These are phyloP conservation scores for Achaetomium macrosporum DNA, from an alignment of 2,329 filamentous ascomycete species.

Conservation along the genomic window DNA sequence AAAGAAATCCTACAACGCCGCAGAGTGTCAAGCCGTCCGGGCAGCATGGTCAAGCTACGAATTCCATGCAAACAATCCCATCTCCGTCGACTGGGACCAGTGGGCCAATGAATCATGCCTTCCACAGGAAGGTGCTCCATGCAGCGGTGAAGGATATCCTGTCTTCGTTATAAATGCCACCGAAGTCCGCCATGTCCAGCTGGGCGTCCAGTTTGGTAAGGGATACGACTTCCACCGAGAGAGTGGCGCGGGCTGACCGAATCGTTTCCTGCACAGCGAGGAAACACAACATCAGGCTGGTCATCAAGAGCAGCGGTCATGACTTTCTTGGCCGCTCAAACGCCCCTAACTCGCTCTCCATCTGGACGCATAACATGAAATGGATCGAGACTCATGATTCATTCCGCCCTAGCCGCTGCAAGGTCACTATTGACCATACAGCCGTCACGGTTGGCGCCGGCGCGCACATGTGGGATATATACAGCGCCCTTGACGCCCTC, in stretches of 20 bases:
- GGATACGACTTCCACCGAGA: not conserved
- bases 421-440: conserved; percentile 36
- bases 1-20: conserved; percentile 20
- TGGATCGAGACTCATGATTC: conserved; percentile 33
- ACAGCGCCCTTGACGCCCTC: conserved; percentile 35
- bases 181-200: conserved; percentile 27
- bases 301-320: conserved; percentile 52
- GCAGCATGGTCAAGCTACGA: conserved; percentile 23
- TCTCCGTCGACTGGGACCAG: conserved; percentile 36
- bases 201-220: conserved; percentile 37
- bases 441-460: conserved; percentile 48
- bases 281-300: conserved; percentile 43
- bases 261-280: conserved; percentile 25
- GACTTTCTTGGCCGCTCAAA: conserved; percentile 54
- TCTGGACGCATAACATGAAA: conserved; percentile 53
- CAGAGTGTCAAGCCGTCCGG: conserved; percentile 18
- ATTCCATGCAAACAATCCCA: conserved; percentile 35
- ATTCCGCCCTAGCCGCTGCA: conserved; percentile 32
- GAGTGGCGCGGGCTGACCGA: not conserved
- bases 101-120: conserved; percentile 37
- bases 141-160: conserved; percentile 35
- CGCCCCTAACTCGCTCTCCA: conserved; percentile 49
- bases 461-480: conserved; percentile 40
- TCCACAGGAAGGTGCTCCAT: conserved; percentile 30
- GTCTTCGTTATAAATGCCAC: conserved; percentile 32